A percentile compares a stretch with the other conserved stretches of the same genome.
These are phyloP conservation scores for Fraxinus dipetala DNA, from an alignment of 305 asterid species.

Conservation along the genomic window DNA sequence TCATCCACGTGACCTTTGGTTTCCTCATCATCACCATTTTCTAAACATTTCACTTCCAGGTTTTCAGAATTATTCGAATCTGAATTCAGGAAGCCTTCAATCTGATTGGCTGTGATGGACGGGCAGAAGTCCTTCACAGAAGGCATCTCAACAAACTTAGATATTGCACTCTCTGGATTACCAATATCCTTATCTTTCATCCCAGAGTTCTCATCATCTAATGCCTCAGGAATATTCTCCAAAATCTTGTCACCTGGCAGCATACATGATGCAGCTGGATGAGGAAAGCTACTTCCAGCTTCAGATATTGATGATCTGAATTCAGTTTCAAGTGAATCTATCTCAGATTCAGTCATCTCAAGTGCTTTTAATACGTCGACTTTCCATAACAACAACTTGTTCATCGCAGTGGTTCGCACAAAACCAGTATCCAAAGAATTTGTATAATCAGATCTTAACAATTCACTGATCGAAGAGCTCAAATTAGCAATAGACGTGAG, in stretches of 20 bases:
- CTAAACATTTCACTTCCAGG: conserved; percentile 30
- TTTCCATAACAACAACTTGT: conserved; percentile 39
- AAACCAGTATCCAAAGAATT: conserved; percentile 30
- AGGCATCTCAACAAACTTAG: conserved; percentile 43
- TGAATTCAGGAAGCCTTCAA: conserved; percentile 25
- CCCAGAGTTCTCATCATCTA: conserved; percentile 28
- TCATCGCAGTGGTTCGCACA: conserved; percentile 37
- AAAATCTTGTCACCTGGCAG: conserved; percentile 30
- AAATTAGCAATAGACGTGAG: conserved; percentile 28
- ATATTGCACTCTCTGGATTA: conserved; percentile 62
- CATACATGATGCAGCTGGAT: conserved; percentile 28
- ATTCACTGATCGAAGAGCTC: conserved; percentile 33
- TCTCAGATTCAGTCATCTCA: conserved; percentile 45
- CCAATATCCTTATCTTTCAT: conserved; percentile 51
- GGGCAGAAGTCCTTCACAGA: conserved; percentile 33
- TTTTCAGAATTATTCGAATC: conserved; percentile 29
- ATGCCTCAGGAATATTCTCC: conserved; percentile 31
- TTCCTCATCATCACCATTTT: conserved; percentile 31
- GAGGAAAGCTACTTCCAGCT: conserved; percentile 18
- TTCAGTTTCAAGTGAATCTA: conserved; percentile 46
- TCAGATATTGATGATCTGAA: conserved; percentile 30
- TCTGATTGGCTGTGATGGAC: conserved; percentile 30
- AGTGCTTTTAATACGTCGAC: conserved; percentile 36
- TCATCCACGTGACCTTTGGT: conserved; percentile 25
- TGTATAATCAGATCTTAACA: conserved; percentile 34